Percentiles rank a stretch among this genome's conserved stretches.
Conservation (phyloP, 352 stramenopile genomes). For the Globisporangium iwayamae region DNA sequence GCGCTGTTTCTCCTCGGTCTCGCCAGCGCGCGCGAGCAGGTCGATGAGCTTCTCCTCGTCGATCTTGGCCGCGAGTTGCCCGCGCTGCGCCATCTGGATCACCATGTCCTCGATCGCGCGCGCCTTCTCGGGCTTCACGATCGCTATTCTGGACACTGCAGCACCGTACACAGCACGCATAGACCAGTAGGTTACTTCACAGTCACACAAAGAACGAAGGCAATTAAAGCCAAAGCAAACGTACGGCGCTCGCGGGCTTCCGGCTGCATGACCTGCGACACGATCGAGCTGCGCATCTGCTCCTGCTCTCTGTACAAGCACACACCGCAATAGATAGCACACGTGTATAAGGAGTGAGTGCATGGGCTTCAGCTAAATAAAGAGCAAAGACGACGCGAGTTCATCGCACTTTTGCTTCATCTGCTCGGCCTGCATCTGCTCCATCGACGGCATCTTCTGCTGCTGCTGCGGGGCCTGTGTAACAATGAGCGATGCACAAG, state of each 20-base stretch:
- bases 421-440: conserved; percentile 84
- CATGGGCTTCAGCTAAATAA: not conserved
- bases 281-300: conserved; percentile 72
- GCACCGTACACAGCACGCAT: no score
- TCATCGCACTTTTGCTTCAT: conserved; percentile 72
- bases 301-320: conserved; percentile 54
- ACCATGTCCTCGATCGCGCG: conserved; percentile 84
- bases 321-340: not conserved
- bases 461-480: conserved; percentile 6
- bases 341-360: not conserved
- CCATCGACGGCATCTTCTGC: conserved; percentile 55
- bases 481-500: no score
- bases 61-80: conserved; percentile 75
- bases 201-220: not conserved
- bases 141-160: conserved; percentile 82
- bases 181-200: no score
- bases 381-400: not conserved
- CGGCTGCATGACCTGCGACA: conserved; percentile 76
- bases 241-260: conserved; percentile 77
- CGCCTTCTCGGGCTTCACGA: conserved; percentile 87
- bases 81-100: conserved; percentile 84
- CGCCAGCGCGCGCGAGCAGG: conserved; percentile 70
- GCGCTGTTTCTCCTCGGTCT: conserved; percentile 80
- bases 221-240: conserved; percentile 13
- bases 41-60: conserved; percentile 85